Evolutionary conservation across 192 early-diverging fungal genomes (phyloP).

Genomic region (Pilobolus umbonatus): DNA sequence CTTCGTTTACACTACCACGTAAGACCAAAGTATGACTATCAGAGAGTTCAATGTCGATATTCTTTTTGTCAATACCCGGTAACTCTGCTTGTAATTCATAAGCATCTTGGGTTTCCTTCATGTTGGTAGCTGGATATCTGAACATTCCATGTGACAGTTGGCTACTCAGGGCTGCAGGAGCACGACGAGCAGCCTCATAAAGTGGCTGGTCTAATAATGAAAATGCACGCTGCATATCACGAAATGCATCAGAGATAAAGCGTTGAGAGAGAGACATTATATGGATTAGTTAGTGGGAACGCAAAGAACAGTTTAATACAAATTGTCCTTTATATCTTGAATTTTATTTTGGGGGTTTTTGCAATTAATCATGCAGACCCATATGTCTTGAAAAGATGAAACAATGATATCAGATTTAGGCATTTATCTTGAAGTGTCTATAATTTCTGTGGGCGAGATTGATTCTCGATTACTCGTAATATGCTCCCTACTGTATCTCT

Average conservation of each 20-base stretch:
- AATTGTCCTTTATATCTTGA: too few relatives aligned
- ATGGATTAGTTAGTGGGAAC: too few relatives aligned
- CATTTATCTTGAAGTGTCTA: too few relatives aligned
- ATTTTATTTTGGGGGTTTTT: too few relatives aligned
- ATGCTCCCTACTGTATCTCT: slow-evolving; percentile 19
- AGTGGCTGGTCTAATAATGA: slow-evolving; percentile 32
- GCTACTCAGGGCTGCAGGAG: not conserved
- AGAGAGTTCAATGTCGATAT: slow-evolving; percentile 30
- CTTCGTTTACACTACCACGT: slow-evolving; percentile 22
- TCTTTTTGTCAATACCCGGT: slow-evolving; percentile 35
- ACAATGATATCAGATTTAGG: too few relatives aligned
- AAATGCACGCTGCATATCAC: slow-evolving; percentile 29
- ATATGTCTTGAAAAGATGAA: too few relatives aligned
- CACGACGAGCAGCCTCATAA: slow-evolving; percentile 18
- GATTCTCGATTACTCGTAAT: slow-evolving; percentile 22
- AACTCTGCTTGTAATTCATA: slow-evolving; percentile 39
- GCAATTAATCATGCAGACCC: too few relatives aligned
- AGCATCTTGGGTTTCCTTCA: slow-evolving; percentile 23
- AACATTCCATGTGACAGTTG: not conserved
- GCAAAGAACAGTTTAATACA: too few relatives aligned
- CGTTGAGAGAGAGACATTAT: slow-evolving; percentile 24
- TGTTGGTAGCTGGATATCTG: slow-evolving; percentile 28
- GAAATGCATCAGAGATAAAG: slow-evolving; percentile 23
- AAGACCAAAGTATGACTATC: slow-evolving; percentile 31
- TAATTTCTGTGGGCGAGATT: too few relatives aligned